Conservation (phyloP, 1,284 basidiomycete species). For the Apiotrichum domesticum region DNA sequence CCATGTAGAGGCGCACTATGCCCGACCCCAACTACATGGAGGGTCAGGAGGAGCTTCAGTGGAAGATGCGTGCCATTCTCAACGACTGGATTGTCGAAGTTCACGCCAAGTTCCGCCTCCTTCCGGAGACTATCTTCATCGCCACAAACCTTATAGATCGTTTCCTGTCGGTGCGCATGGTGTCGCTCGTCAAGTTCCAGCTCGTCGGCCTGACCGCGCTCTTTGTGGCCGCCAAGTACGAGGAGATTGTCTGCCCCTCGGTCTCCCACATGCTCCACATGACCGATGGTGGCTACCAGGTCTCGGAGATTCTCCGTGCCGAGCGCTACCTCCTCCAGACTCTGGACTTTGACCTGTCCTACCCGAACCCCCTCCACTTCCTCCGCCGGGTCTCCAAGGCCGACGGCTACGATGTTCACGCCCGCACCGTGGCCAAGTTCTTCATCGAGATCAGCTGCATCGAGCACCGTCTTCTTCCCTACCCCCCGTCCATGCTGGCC, state of each 20-base stretch:
- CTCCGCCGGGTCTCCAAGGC: conserved; percentile 89
- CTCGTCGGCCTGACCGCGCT: conserved; percentile 91
- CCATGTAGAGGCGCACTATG: conserved; percentile 63
- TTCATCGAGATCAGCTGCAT: conserved; percentile 84
- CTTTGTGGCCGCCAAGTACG: conserved; percentile 91
- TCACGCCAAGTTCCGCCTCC: conserved; percentile 84
- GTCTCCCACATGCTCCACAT: conserved; percentile 82
- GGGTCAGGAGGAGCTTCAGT: conserved; percentile 79
- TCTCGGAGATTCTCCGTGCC: conserved; percentile 83
- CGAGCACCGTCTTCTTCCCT: conserved; percentile 76
- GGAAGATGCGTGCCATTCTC: conserved; percentile 91
- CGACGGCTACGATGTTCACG: conserved; percentile 88
- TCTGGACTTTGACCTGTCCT: conserved; percentile 84
- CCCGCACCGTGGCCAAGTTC: conserved; percentile 87
- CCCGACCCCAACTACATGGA: conserved; percentile 87
- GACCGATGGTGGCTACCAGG: conserved; percentile 79
- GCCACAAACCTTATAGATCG: conserved; percentile 94
- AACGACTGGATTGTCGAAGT: conserved; percentile 98
- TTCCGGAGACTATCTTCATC: conserved; percentile 94
- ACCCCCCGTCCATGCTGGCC: conserved; percentile 77
- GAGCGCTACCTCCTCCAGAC: conserved; percentile 90
- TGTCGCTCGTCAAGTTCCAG: conserved; percentile 88
- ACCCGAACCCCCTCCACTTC: conserved; percentile 91
- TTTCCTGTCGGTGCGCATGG: conserved; percentile 82
- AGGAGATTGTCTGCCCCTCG: conserved; percentile 89